Evolutionary conservation across 202 grass and related monocot species (phyloP).

Genomic region (Cymbopogon flexuosus): DNA sequence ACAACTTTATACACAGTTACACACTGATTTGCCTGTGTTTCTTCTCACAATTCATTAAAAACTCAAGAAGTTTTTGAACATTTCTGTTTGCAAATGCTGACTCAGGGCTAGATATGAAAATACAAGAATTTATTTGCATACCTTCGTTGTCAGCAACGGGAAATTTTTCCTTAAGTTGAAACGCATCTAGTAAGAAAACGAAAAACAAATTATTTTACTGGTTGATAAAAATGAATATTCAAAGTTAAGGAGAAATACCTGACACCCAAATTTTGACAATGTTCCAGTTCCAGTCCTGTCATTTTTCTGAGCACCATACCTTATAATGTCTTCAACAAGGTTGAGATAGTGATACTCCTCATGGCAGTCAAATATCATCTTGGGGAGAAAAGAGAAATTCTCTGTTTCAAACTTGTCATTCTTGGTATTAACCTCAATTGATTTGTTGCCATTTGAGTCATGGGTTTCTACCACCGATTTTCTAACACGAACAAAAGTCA

Average conservation of each 20-base stretch:
- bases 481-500: slow-evolving; percentile 62
- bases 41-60: neutral
- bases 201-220: neutral
- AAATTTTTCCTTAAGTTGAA: slow-evolving; percentile 89
- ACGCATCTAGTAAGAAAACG: slow-evolving; percentile 51
- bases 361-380: slow-evolving; percentile 61
- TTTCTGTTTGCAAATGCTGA: neutral
- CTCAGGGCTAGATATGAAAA: neutral
- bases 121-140: slow-evolving; percentile 17
- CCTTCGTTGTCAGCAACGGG: slow-evolving; percentile 87
- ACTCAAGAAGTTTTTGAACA: slow-evolving; percentile 12
- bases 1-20: neutral
- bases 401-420: slow-evolving; percentile 61
- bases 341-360: slow-evolving; percentile 77
- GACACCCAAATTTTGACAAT: slow-evolving; percentile 88
- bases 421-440: slow-evolving; percentile 22
- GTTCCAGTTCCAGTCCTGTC: slow-evolving; percentile 90
- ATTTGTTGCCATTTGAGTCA: slow-evolving; percentile 38
- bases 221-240: neutral
- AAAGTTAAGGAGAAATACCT: slow-evolving; percentile 44
- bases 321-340: slow-evolving; percentile 80
- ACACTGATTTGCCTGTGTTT: neutral
- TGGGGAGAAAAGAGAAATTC: slow-evolving; percentile 71
- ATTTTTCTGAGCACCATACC: slow-evolving; percentile 59
- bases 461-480: slow-evolving; percentile 32